Evolutionary conservation across 108 stramenopile species (phyloP), one percentile per base, ranked within the genome.

Genomic region (Skeletonema grethae): DNA sequence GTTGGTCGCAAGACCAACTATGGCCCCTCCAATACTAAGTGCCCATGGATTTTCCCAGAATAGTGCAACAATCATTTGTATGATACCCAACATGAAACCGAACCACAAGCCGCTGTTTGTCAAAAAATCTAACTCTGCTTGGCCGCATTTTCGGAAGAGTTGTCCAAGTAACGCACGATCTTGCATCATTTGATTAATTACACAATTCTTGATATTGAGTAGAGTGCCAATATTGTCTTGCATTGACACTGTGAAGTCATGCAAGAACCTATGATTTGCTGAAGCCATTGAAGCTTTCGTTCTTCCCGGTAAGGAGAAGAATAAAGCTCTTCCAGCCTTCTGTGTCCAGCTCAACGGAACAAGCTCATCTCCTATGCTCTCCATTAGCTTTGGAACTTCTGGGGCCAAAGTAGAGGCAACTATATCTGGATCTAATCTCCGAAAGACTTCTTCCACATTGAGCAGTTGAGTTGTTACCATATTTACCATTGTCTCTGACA

Each of bases 1-100:
- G 67, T 97, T 97, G 30, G 97, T 97, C 4, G 93, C 91, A 6
- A 91, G 46, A 4, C 97, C 97, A 8, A 97, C 97, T 35, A 97
- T 92, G 4, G 82, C 87, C 39, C 93, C 93, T 12, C 97, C 97
- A 60, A 95, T 95, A 20, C 87, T 86, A 43, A 94, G 74, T 18
- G 82, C 86, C 97, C 97, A 97, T 11, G 95, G 95, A 88, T 95
- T 95, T 24, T 96, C 95, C 87, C 90, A 96, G 36, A 97, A 87
- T 43, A 97, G 75, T n/a, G 95, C 95, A 0, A 96, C 88, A 28
- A 84, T 69, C 97, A 96, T 97, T 82, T 97, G 97, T 50, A 95
- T 90, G 34, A 95, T 50, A 1, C 97, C 97, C 69, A 97, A 60
- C 16, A 96, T 57, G 66, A 97, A 97, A 6, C 97, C 97, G 70